Percentiles rank a stretch among this genome's conserved stretches.
phyloP scores from a whole-genome alignment of 352 stramenopile genomes.

The Globisporangium orthogonon region DNA sequence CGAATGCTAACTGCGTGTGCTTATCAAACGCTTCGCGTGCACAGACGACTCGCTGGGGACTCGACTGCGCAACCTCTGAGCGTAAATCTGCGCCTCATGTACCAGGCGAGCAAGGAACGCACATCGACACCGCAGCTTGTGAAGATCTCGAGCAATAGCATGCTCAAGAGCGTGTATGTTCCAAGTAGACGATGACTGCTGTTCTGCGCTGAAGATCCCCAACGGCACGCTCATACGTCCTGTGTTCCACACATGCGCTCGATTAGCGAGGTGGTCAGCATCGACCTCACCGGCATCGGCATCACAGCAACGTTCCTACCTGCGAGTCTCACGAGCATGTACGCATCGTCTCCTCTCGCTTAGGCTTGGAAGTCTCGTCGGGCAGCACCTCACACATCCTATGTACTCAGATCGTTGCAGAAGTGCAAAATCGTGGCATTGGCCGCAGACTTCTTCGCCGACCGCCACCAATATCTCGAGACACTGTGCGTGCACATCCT shows the following conservation, averaged over 20 bases:
- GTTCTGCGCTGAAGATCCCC: not conserved
- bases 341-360: constrained; percentile 6
- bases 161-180: constrained; percentile 28
- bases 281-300: constrained; percentile 32
- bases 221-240: not conserved
- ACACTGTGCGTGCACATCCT: not conserved
- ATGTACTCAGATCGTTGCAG: constrained; percentile 9
- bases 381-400: not conserved
- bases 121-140: constrained; percentile 27
- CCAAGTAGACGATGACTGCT: not conserved
- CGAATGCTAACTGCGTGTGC: not conserved
- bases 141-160: constrained; percentile 23
- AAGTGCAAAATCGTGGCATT: constrained; percentile 34
- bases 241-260: too few species aligned
- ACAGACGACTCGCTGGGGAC: constrained; percentile 15
- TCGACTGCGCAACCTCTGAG: constrained; percentile 5
- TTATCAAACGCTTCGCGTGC: not conserved
- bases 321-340: constrained; percentile 33
- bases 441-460: constrained; percentile 25
- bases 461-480: not conserved
- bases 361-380: not conserved
- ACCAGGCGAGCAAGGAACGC: constrained; percentile 31
- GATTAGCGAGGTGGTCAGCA: constrained; percentile 29
- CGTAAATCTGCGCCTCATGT: constrained; percentile 17
- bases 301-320: constrained; percentile 28